These are phyloP conservation scores for Pyrenophora seminiperda DNA, from an alignment of 2,329 filamentous ascomycete species.

Conservation along the genomic window DNA sequence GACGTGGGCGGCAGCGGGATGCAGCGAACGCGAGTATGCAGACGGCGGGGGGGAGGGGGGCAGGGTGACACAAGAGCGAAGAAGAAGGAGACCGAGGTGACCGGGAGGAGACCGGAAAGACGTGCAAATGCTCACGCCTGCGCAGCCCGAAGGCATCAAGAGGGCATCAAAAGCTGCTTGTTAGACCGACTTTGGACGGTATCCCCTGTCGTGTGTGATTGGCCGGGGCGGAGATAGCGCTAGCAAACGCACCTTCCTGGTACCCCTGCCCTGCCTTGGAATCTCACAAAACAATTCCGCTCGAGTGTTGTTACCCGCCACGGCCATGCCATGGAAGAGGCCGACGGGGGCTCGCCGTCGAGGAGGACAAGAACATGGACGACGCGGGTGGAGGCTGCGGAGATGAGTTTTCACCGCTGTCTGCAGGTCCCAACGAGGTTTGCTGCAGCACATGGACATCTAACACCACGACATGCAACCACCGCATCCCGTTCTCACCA, in stretches of 20 bases:
- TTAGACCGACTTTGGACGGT: conserved; percentile 7
- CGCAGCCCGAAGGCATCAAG: conserved; percentile 22
- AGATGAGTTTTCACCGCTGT: too few relatives aligned
- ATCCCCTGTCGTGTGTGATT: conserved; percentile 24
- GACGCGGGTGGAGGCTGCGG: too few relatives aligned
- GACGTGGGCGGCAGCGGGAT: background rate
- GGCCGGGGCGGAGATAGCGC: conserved; percentile 12
- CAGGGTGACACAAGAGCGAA: conserved; percentile 1
- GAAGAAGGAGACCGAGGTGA: conserved; percentile 1
- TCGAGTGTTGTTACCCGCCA: conserved; percentile 13
- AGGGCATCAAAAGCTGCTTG: conserved; percentile 13
- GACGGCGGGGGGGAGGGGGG: background rate
- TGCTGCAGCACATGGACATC: too few relatives aligned
- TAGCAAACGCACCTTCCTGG: conserved; percentile 16
- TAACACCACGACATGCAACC: too few relatives aligned
- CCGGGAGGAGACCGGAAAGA: conserved; percentile 15
- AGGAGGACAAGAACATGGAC: background rate
- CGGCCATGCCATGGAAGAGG: too few relatives aligned
- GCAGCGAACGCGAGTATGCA: conserved; percentile 4
- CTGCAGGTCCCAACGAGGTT: too few relatives aligned
- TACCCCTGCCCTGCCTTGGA: conserved; percentile 18
- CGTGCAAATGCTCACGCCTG: conserved; percentile 12
- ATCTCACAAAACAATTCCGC: conserved; percentile 12
- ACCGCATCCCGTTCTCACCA: background rate
- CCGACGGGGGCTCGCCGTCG: too few relatives aligned